Evolutionary conservation across 495 filamentous ascomycete genomes (phyloP), one percentile per base, ranked within the genome.

Genomic region (Aspergillus baeticus): DNA sequence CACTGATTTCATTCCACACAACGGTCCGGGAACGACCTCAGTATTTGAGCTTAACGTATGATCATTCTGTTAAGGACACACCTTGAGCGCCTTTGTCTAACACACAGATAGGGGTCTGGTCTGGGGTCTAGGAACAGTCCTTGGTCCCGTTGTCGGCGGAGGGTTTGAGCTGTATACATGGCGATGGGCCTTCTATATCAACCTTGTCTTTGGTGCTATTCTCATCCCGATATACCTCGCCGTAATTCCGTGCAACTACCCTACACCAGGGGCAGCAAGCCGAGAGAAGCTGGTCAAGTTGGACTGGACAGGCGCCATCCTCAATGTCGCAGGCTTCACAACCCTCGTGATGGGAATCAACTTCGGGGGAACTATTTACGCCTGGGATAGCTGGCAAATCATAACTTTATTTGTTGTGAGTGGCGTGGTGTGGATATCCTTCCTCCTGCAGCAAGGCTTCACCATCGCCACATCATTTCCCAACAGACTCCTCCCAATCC

Each of bases 191-290:
- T 69, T 66, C 51, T 70, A 69, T 18, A 62, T 90, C 65, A 90
- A 87, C 61, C 68, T 86, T 14, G 55, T 73, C 23, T 65, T 85
- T 21, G 77, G 74, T 18, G 84, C 60, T 8, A 54, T 75, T 5
- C 75, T 75, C 21, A 65, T 75, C 1, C 85, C 85, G 0, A 69
- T 78, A 38, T 87, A 81, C 60, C 5, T 87, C 35, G 79, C 84
- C 60, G 47, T 81, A 35, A 62, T 86, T 11, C 81, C 81, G 0
- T 60, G 69, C 13, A 62, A 72, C 47, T 68, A 80, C 51, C 79
- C 82, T 1, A 65, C 61, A 6, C 70, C 72, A 0, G 72, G 71
- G 21, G 65, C 69, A 1, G 47, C 65, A 1, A 20, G 78, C 35
- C 37, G 48, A 33, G 53, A 76, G 15, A 71, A 74, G n/a, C 47